Evolutionary conservation across 1,139 yeast genomes (phyloP).

Genomic region (Taphrina communis): DNA sequence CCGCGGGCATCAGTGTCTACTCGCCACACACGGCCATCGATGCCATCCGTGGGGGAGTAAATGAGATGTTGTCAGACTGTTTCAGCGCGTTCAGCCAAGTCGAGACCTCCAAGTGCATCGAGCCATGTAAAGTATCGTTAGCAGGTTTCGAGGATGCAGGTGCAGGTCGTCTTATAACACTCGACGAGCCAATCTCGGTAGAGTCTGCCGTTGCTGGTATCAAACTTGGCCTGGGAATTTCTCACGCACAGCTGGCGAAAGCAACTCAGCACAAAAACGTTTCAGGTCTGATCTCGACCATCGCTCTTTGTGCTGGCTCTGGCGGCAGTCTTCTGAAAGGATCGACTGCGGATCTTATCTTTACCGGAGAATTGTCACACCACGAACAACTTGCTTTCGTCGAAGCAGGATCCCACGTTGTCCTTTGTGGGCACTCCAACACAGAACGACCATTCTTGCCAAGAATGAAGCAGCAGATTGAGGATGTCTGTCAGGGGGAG

Average conservation of each 20-base stretch:
- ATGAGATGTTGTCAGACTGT: constrained; percentile 73
- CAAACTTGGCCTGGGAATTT: constrained; percentile 62
- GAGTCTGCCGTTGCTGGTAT: constrained; percentile 59
- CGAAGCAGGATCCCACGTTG: constrained; percentile 75
- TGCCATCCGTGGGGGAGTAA: constrained; percentile 89
- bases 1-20: constrained; percentile 81
- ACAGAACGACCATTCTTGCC: constrained; percentile 85
- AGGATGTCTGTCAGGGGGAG: constrained; percentile 52
- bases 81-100: constrained; percentile 5
- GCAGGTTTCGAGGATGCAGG: constrained; percentile 65
- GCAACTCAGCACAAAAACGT: constrained; percentile 50
- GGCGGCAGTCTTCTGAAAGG: constrained; percentile 75
- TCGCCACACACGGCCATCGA: constrained; percentile 97
- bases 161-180: constrained; percentile 75
- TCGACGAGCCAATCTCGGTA: constrained; percentile 58
- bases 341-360: constrained; percentile 72
- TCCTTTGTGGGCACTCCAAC: constrained; percentile 78
- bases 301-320: constrained; percentile 97
- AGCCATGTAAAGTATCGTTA: constrained; percentile 11
- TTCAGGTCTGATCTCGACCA: constrained; percentile 55
- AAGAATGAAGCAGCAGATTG: constrained; percentile 61
- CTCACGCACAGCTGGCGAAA: constrained; percentile 70
- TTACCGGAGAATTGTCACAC: constrained; percentile 93
- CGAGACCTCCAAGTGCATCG: constrained; percentile 9
- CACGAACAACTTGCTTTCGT: constrained; percentile 78